Evolutionary conservation across 805 yeast genomes (phyloP), one percentile per base, ranked within the genome.

Genomic region (Teunomyces kruisii): DNA sequence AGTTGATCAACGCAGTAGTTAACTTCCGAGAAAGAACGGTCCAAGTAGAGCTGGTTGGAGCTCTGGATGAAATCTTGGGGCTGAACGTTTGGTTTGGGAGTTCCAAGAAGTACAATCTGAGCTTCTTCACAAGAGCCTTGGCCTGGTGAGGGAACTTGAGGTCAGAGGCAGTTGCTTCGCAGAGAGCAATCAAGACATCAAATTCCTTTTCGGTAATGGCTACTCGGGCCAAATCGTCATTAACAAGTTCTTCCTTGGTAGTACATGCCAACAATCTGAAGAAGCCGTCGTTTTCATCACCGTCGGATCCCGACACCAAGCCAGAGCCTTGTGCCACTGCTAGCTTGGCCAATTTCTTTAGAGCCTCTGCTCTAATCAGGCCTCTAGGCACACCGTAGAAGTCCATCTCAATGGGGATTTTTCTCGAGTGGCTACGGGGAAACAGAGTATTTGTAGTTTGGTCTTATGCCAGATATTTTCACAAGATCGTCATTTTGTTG

Each of bases 101-200:
- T 39, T 75, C 79, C 31, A 68, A 49, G 28, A 83, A 73, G 52
- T 81, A 80, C 1, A 69, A 59, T 3, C 71, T 49, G 41, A 82
- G 60, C 38, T 76, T 74, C 8, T 68, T 58, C n/a, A 77, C 55
- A 14, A 81, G 56, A 22, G 72, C 45, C 4, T 61, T 56, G 10
- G 79, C 81, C 39, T 75, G 76, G 5, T 50, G 55, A 1, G 59
- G 56, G 17, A 56, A 52, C 29, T 62, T 64, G 40, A 61, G 47
- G 8, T 61, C 55, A 6, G 68, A 64, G 4, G 46, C 45, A 3
- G 74, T 57, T 9, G 72, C 65, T 22, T 68, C 67, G 48, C 84
- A 79, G 22, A 85, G 61, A 0, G 88, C 86, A 37, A 77, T 52
- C 47, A 84, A 65, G 4, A 77, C 74, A 50, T 84, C 86, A 46